These are phyloP conservation scores for Coniochaeta sp. DNA, from an alignment of 2,329 filamentous ascomycete genomes.

Conservation along the genomic window DNA sequence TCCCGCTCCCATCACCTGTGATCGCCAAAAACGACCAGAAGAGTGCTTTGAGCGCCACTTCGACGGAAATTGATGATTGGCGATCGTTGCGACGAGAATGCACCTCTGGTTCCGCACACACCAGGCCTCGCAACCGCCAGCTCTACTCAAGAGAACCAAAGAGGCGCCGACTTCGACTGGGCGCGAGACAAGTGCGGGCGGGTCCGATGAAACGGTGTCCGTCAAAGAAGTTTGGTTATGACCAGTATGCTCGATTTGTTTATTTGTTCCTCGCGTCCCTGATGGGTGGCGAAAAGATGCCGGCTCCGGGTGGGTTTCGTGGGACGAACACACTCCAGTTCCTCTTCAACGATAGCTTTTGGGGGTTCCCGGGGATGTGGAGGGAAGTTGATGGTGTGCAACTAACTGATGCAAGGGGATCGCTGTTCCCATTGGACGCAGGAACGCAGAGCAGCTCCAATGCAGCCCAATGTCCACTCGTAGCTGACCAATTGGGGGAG, in stretches of 20 bases:
- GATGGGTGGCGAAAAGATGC: neutral
- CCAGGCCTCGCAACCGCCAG: neutral
- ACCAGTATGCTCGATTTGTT: neutral
- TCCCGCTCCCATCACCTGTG: neutral
- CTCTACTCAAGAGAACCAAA: neutral
- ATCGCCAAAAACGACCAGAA: neutral
- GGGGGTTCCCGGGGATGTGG: neutral
- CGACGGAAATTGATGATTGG: neutral
- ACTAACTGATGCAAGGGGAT: neutral
- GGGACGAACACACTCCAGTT: neutral
- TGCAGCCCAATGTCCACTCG: neutral
- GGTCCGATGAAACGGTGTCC: neutral
- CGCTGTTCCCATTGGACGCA: neutral
- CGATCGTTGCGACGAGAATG: neutral
- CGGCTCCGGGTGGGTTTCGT: neutral
- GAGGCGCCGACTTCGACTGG: neutral
- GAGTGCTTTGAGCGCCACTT: neutral
- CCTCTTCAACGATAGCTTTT: neutral
- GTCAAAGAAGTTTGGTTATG: neutral
- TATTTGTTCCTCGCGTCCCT: neutral
- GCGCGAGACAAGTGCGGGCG: neutral
- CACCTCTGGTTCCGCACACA: neutral
- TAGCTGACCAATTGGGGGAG: neutral
- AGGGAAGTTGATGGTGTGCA: neutral
- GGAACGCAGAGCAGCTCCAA: conserved; percentile 1